Base-by-base conservation (phyloP, 176 grass and related monocot genomes). In the Cymbopogon citratus region DNA sequence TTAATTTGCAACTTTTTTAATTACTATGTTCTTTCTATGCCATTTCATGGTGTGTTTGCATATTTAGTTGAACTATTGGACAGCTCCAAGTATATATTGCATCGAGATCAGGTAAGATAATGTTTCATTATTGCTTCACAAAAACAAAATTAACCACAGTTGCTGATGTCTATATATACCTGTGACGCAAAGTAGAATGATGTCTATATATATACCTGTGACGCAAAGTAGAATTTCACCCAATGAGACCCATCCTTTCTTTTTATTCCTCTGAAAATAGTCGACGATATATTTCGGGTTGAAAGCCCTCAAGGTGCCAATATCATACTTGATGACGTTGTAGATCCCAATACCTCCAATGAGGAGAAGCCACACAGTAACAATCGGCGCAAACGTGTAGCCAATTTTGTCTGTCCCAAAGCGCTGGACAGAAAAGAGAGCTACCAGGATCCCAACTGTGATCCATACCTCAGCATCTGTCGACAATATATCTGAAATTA, bases 211-310 rank as follows among this genome's bases (percentile, higher is more conserved):
- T n/a, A n/a, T 62, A 92, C 93, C 93, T 66, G 93, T 95, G 24
- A 92, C 90, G 41, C 82, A 88, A 7, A 95, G 85, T 19, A 92
- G 78, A 78, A 95, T 56, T 43, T 91, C 93, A n/a, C 87, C 93
- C 18, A 95, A 76, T 1, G 85, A 88, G 5, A 95, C 63, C 93
- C 93, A 95, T 48, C 85, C 93, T 59, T 90, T 62, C 31, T 90
- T 92, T 33, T 84, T 86, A 18, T 81, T 95, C 66, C 87, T 80
- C 33, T 69, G 62, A 13, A 95, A 95, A 78, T 92, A 95, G 34
- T 92, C 34, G 29, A 95, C 15, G 51, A 92, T 92, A 48, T 92
- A 90, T 49, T 88, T 84, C 0, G 93, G 90, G 84, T 90, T 75
- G 60, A 95, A 88, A 24, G 93, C 93, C 18, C n/a, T 81, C 39